Conservation (phyloP, 208 protist species). For the Leishmania guyanensis region DNA sequence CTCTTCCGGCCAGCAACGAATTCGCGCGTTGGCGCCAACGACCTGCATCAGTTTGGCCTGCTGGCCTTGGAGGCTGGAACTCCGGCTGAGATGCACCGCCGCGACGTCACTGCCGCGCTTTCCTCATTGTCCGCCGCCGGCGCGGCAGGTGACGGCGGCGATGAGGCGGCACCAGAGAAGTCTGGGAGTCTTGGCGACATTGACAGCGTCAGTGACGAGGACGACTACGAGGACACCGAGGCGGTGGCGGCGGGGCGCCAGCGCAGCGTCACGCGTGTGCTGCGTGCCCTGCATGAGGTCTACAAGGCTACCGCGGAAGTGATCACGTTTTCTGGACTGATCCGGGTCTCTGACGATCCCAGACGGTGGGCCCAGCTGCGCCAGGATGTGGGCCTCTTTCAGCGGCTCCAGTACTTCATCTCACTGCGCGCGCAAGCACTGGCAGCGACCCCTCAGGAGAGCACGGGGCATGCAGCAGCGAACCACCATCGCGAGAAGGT, state of each 20-base stretch:
- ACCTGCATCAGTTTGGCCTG: slow-evolving; percentile 68
- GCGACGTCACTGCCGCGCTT: slow-evolving; percentile 31
- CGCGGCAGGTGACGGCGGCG: not conserved
- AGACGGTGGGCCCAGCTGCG: slow-evolving; percentile 44
- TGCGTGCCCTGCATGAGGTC: slow-evolving; percentile 50
- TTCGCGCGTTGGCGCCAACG: slow-evolving; percentile 57
- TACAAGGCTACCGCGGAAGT: slow-evolving; percentile 63
- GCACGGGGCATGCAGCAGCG: not conserved
- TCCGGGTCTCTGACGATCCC: slow-evolving; percentile 39
- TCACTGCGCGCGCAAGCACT: slow-evolving; percentile 12
- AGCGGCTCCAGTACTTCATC: slow-evolving; percentile 61
- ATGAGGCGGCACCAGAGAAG: not conserved
- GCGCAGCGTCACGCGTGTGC: slow-evolving; percentile 53
- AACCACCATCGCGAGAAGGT: not conserved
- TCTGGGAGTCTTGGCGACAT: slow-evolving; percentile 17
- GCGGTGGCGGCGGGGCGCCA: slow-evolving; percentile 41
- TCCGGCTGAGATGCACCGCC: slow-evolving; percentile 41
- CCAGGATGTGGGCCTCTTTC: slow-evolving; percentile 47
- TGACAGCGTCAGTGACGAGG: slow-evolving; percentile 23
- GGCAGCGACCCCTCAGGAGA: not conserved
- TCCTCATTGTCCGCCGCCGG: not conserved
- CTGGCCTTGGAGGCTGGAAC: slow-evolving; percentile 58
- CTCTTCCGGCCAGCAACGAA: slow-evolving; percentile 65
- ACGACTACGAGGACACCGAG: slow-evolving; percentile 18
- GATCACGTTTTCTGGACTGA: slow-evolving; percentile 57